Evolutionary conservation across 2,329 filamentous ascomycete genomes (phyloP).

Genomic region (Seiridium cupressi): DNA sequence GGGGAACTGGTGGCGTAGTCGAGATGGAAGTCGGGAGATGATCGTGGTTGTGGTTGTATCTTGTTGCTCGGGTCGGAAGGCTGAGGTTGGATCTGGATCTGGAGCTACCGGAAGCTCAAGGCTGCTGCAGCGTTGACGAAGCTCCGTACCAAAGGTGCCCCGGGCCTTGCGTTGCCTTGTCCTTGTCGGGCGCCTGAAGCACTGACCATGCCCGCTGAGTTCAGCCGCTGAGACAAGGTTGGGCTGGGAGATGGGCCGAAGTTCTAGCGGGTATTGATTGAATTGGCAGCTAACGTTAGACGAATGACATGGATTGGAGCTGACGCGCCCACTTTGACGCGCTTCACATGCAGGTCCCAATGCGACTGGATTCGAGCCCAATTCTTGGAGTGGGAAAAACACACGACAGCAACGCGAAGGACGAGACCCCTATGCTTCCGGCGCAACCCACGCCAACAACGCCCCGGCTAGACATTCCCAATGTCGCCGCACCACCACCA

Average conservation of each 20-base stretch:
- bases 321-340: slow-evolving; percentile 4
- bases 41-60: slow-evolving; percentile 6
- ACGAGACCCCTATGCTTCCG: slow-evolving; percentile 2
- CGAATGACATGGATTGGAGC: not conserved
- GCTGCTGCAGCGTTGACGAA: slow-evolving; percentile 33
- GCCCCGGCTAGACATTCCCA: slow-evolving; percentile 11
- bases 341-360: not conserved
- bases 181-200: not conserved
- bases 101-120: slow-evolving; percentile 27
- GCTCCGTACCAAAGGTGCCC: slow-evolving; percentile 12
- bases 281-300: not conserved
- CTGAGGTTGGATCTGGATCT: slow-evolving; percentile 11
- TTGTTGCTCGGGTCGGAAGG: slow-evolving; percentile 8
- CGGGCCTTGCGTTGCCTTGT: not conserved
- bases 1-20: not conserved
- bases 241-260: not conserved
- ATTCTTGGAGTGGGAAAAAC: not conserved
- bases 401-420: not conserved
- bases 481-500: slow-evolving; percentile 24
- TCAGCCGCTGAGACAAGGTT: not conserved
- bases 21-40: not conserved
- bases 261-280: slow-evolving; percentile 1
- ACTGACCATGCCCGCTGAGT: slow-evolving; percentile 1
- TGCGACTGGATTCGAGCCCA: slow-evolving; percentile 6
- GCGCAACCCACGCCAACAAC: slow-evolving; percentile 12